Base-by-base conservation (phyloP, 2,329 filamentous ascomycete species). In the Fusarium sp. region DNA sequence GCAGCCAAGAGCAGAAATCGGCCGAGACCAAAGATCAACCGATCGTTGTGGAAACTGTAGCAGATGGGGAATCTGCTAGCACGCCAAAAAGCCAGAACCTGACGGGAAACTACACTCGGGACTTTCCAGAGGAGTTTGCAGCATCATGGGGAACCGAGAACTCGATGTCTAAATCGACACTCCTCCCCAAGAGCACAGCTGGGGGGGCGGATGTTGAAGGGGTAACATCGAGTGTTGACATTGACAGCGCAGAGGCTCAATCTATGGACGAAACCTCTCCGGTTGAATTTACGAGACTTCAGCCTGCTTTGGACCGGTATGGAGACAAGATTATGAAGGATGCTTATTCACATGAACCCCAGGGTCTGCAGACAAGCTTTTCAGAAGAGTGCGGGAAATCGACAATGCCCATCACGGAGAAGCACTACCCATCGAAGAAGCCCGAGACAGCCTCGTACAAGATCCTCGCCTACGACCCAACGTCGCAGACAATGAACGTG, bases 391-490 rank as follows among this genome's bases (percentile, higher is more conserved):
- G 81, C 16, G 83, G 80, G 8, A 75, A 73, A 30, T 66, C 81
- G 8, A 81, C 82, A 1, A 73, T 79, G 77, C 83, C 85, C 13
- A 74, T 82, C 0, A 82, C 81, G 64, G 81, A 81, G 18, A 86
- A 82, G 34, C 81, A 82, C 39, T 78, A 80, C 62, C 23, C 58
- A n/a, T 10, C 41, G 6, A 39, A 74, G 37, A 10, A 34, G 11
- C 64, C 67, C 5, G 59, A 56, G 7, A 61, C 74, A 9, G 63
- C 67, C 2, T 67, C 70, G 4, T 94, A 93, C 84, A 93, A 90
- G 79, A 87, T 94, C 37, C 85, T 94, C 7, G 92, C 90, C 2
- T 93, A 92, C 76, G 90, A 94, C 73, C 84, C 89, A 2, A 84
- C 84, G 10, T 90, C 87, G 74, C 87, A 92, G 74, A 84, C 83